These are phyloP conservation scores for Chara braunii DNA, from an alignment of 139 green algal species.

Conservation along the genomic window DNA sequence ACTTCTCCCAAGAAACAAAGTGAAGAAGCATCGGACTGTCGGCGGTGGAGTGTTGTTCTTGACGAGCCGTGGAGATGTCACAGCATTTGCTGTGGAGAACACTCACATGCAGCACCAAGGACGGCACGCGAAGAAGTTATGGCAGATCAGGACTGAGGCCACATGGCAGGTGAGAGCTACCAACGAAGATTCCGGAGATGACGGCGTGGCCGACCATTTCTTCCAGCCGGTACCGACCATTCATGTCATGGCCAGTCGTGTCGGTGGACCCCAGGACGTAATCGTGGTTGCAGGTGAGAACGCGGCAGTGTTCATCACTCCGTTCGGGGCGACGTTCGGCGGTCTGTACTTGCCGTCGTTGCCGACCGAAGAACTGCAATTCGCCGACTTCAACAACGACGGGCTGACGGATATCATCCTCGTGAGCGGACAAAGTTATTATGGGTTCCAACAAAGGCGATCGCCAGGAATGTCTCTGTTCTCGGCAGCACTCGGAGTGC, in stretches of 20 bases:
- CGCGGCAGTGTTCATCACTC: slow-evolving; percentile 53
- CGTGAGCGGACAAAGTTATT: slow-evolving; percentile 54
- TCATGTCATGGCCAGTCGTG: slow-evolving; percentile 55
- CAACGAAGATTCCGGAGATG: neutral
- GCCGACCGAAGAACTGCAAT: slow-evolving; percentile 47
- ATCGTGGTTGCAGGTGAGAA: slow-evolving; percentile 46
- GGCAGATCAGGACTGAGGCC: slow-evolving; percentile 8
- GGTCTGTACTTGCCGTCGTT: slow-evolving; percentile 56
- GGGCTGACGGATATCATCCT: slow-evolving; percentile 79
- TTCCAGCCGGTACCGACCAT: slow-evolving; percentile 57
- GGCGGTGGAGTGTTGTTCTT: neutral
- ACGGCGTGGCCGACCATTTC: neutral
- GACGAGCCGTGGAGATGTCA: slow-evolving; percentile 19
- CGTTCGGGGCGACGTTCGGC: slow-evolving; percentile 40
- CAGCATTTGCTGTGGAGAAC: slow-evolving; percentile 1
- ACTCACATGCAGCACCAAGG: neutral
- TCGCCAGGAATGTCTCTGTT: neutral
- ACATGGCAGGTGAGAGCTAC: neutral
- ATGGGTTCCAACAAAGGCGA: slow-evolving; percentile 59
- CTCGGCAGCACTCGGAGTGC: too few relatives aligned
- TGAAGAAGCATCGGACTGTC: neutral
- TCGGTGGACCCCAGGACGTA: slow-evolving; percentile 7
- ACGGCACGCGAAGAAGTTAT: neutral
- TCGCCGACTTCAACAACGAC: slow-evolving; percentile 83
- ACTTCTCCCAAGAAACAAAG: too few relatives aligned